These are phyloP conservation scores for Cercospora sp. DNA, from an alignment of 2,329 filamentous ascomycete species.

Conservation along the genomic window DNA sequence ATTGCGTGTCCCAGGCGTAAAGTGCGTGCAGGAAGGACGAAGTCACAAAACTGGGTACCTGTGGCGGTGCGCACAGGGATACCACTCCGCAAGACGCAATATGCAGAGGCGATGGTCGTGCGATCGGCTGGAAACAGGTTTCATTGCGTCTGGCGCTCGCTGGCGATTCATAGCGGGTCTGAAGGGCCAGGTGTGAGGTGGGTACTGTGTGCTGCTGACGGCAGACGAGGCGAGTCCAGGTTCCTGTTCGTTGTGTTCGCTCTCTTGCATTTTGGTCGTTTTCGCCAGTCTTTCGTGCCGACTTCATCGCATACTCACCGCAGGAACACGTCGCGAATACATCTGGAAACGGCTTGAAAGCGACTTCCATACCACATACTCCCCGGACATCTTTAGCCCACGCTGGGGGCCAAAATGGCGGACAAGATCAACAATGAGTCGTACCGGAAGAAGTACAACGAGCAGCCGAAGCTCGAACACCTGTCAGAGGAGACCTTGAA, in stretches of 20 bases:
- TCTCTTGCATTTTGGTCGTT: slow-evolving; percentile 3
- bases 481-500: slow-evolving; percentile 29
- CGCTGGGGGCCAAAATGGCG: slow-evolving; percentile 16
- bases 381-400: slow-evolving; percentile 9
- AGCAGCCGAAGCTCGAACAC: slow-evolving; percentile 32
- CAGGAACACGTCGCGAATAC: neutral
- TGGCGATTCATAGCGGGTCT: slow-evolving; percentile 13
- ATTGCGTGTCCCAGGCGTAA: slow-evolving; percentile 2
- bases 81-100: slow-evolving; percentile 2
- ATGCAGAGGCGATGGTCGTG: slow-evolving; percentile 11
- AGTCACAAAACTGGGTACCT: slow-evolving; percentile 17
- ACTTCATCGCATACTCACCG: neutral
- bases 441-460: slow-evolving; percentile 31
- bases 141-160: slow-evolving; percentile 16
- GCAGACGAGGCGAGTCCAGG: slow-evolving; percentile 8
- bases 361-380: neutral
- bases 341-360: neutral
- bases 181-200: slow-evolving; percentile 2
- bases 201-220: slow-evolving; percentile 11
- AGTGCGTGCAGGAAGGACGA: slow-evolving; percentile 18
- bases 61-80: slow-evolving; percentile 17
- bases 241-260: slow-evolving; percentile 9
- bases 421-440: slow-evolving; percentile 27
- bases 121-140: slow-evolving; percentile 29
- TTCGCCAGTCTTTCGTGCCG: neutral